Base-by-base conservation (phyloP, 176 grass and related monocot genomes). In the Pharus latifolius region DNA sequence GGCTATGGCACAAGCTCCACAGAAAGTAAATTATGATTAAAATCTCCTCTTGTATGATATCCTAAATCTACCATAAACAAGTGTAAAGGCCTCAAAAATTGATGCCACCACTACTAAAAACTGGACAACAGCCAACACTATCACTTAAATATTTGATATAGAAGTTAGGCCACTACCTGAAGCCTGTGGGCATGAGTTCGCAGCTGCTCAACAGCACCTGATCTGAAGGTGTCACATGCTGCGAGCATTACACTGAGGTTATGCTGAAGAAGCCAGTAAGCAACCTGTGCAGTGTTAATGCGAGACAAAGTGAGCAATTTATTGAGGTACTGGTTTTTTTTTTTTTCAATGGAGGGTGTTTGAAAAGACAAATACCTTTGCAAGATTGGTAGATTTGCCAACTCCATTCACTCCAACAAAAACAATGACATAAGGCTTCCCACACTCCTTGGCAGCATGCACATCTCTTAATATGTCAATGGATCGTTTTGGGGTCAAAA, bases 371-470 rank as follows among this genome's bases (percentile, higher is more conserved):
- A 25, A 12, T 60, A 98, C 94, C 87, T 98, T 93, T 23, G 94
- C 94, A 54, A 98, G 95, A 59, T 98, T 93, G 52, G 87, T 93
- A 38, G 95, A 98, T 81, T 98, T 93, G 34, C 95, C 95, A 78
- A 98, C 95, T 80, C 90, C 95, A 76, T 93, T 98, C 17, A 98
- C 95, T 16, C 90, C 95, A 64, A 93, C 90, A 38, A 98, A 98
- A 72, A 92, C 86, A 80, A 92, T 73, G n/a, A 98, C 86, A 71
- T 98, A 98, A 13, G 94, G 94, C 34, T 78, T 98, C 55, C 95
- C 95, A 42, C 88, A 84, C 81, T 98, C 90, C 53, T 93, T 98
- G 30, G 95, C 89, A 85, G 90, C 82, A 31, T 93, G 86, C 11
- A 98, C 94, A 75, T 93, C 94, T 56, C 90, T 87, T 56, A 98